Percentiles rank a stretch among this genome's conserved stretches.
These are phyloP conservation scores for Hyphochytrium catenoides DNA, from an alignment of 352 stramenopile species.

Conservation along the genomic window DNA sequence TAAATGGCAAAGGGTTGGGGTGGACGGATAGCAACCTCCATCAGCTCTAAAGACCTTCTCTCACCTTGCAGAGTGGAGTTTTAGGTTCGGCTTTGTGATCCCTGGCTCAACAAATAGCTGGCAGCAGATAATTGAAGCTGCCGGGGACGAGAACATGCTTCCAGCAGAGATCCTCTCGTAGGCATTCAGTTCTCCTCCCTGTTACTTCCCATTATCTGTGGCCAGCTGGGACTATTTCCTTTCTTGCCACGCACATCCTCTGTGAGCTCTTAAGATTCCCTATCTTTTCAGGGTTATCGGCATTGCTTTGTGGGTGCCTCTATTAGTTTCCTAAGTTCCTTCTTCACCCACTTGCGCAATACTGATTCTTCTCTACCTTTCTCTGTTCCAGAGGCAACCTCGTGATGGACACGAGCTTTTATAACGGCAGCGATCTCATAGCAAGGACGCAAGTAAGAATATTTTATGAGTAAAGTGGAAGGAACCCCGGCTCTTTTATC, in stretches of 20 bases:
- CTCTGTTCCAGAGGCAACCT: slow-evolving; percentile 43
- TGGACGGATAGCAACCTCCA: too few species aligned
- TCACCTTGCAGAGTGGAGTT: slow-evolving; percentile 62
- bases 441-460: slow-evolving; percentile 76
- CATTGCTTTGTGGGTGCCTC: neutral
- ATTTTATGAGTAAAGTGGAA: slow-evolving; percentile 54
- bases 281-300: too few species aligned
- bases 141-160: slow-evolving; percentile 62
- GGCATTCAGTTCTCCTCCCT: neutral
- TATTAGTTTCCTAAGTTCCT: neutral
- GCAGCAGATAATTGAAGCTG: slow-evolving; percentile 81
- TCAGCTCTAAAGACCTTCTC: neutral
- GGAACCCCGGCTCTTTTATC: too few species aligned
- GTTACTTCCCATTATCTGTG: neutral
- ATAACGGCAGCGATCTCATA: slow-evolving; percentile 60
- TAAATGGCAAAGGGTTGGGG: too few species aligned
- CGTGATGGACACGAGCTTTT: slow-evolving; percentile 86
- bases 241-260: neutral
- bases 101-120: slow-evolving; percentile 79
- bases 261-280: too few species aligned
- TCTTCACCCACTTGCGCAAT: neutral
- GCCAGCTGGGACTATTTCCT: neutral
- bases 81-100: slow-evolving; percentile 86
- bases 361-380: neutral
- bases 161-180: slow-evolving; percentile 51